These are phyloP conservation scores for Gossypium rotundifolium DNA, from an alignment of 345 rosid genomes.

Conservation along the genomic window DNA sequence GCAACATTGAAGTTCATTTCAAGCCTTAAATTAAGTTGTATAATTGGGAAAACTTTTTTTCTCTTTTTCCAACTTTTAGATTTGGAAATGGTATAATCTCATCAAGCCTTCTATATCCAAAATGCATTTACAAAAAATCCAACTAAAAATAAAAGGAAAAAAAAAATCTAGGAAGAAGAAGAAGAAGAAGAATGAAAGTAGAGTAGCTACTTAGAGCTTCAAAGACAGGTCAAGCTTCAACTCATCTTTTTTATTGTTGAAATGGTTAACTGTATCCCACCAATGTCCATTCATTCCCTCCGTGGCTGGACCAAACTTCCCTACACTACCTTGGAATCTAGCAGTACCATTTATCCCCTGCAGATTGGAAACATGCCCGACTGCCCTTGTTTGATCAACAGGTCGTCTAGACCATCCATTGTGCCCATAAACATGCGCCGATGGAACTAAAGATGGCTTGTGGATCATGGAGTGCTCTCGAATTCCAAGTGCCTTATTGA, in stretches of 20 bases:
- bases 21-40: slow-evolving; percentile 1
- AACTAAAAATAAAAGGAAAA: slow-evolving; percentile 1
- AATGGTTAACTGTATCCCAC: slow-evolving; percentile 38
- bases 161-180: background rate
- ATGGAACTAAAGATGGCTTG: slow-evolving; percentile 31
- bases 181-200: background rate
- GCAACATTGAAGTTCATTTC: slow-evolving; percentile 6
- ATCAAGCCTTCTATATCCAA: slow-evolving; percentile 5
- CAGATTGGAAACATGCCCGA: slow-evolving; percentile 29
- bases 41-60: slow-evolving; percentile 6
- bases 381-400: slow-evolving; percentile 37
- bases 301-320: slow-evolving; percentile 28
- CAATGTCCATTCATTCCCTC: slow-evolving; percentile 30
- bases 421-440: slow-evolving; percentile 25
- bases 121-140: slow-evolving; percentile 28
- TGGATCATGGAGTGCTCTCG: slow-evolving; percentile 66
- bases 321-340: slow-evolving; percentile 28
- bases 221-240: slow-evolving; percentile 85
- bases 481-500: slow-evolving; percentile 52
- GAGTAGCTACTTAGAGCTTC: slow-evolving; percentile 48
- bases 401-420: slow-evolving; percentile 39
- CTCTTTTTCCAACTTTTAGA: slow-evolving; percentile 8
- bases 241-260: slow-evolving; percentile 53
- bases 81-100: slow-evolving; percentile 14
- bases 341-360: slow-evolving; percentile 21